These are phyloP conservation scores for Tuber melanosporum DNA, from an alignment of 495 filamentous ascomycete species.

Conservation along the genomic window DNA sequence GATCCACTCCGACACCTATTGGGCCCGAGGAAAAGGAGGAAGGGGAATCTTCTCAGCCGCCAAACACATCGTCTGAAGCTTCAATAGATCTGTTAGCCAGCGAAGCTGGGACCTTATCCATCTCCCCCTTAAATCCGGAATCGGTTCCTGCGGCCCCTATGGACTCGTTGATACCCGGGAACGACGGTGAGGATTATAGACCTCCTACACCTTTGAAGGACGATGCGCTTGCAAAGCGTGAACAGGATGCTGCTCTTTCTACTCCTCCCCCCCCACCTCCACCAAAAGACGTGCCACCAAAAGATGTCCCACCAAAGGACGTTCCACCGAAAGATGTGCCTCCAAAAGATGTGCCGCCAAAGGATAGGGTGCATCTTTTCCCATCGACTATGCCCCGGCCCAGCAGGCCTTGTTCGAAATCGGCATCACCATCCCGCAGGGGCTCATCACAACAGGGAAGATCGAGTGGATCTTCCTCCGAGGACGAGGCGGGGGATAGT, in stretches of 20 bases:
- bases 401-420: constrained; percentile 31
- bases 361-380: constrained; percentile 52
- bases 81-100: neutral
- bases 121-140: constrained; percentile 14
- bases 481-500: constrained; percentile 56
- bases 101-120: constrained; percentile 18
- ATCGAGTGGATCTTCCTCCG: constrained; percentile 43
- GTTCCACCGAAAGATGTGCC: constrained; percentile 20
- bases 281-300: constrained; percentile 12
- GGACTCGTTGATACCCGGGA: constrained; percentile 15
- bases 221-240: constrained; percentile 18
- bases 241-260: constrained; percentile 5
- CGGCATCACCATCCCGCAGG: constrained; percentile 19
- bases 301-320: constrained; percentile 21
- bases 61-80: neutral
- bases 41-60: neutral
- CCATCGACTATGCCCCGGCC: constrained; percentile 54
- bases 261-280: constrained; percentile 22
- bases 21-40: neutral
- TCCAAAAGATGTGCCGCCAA: constrained; percentile 34
- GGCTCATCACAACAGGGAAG: constrained; percentile 18
- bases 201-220: constrained; percentile 32
- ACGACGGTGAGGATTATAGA: constrained; percentile 18
- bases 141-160: constrained; percentile 5
- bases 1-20: neutral